These are phyloP conservation scores for Aegilops tauschii DNA, from an alignment of 176 grass and related monocot species.

Conservation along the genomic window DNA sequence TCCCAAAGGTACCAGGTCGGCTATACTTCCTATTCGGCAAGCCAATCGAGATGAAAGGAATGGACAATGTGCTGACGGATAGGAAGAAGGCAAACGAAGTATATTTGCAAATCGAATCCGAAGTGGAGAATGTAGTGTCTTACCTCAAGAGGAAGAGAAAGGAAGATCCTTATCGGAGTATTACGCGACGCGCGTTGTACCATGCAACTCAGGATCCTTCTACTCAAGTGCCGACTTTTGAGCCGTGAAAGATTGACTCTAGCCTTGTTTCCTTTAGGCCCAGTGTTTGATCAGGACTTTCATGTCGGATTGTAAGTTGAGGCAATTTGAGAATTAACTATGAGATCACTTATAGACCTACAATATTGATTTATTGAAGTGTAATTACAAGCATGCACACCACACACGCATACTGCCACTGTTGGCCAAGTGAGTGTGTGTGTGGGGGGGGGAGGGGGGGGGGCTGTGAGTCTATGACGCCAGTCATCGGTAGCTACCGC, in stretches of 20 bases:
- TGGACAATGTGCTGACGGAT: constrained; percentile 47
- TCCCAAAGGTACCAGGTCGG: constrained; percentile 86
- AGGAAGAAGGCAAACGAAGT: constrained; percentile 46
- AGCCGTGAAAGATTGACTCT: constrained; percentile 45
- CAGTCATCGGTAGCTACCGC: too few species aligned
- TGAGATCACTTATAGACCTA: background rate
- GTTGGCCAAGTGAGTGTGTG: too few species aligned
- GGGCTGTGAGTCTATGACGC: too few species aligned
- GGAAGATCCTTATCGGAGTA: constrained; percentile 78
- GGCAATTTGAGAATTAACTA: background rate
- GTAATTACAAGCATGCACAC: too few species aligned
- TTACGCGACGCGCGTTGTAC: constrained; percentile 48
- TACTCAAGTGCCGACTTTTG: constrained; percentile 68
- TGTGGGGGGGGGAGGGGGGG: too few species aligned
- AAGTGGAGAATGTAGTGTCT: constrained; percentile 59
- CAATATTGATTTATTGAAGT: too few species aligned
- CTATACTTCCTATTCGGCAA: constrained; percentile 85
- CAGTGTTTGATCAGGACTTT: background rate
- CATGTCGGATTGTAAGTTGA: background rate
- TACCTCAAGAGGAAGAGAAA: constrained; percentile 84
- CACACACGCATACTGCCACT: too few species aligned
- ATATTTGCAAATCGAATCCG: constrained; percentile 57
- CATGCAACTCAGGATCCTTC: constrained; percentile 55
- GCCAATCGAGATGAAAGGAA: constrained; percentile 65
- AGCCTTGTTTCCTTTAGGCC: too few species aligned